Percentiles rank a stretch among this genome's conserved stretches.
These are phyloP conservation scores for Ganoderma leucocontextum DNA, from an alignment of 1,284 basidiomycete species.

Conservation along the genomic window DNA sequence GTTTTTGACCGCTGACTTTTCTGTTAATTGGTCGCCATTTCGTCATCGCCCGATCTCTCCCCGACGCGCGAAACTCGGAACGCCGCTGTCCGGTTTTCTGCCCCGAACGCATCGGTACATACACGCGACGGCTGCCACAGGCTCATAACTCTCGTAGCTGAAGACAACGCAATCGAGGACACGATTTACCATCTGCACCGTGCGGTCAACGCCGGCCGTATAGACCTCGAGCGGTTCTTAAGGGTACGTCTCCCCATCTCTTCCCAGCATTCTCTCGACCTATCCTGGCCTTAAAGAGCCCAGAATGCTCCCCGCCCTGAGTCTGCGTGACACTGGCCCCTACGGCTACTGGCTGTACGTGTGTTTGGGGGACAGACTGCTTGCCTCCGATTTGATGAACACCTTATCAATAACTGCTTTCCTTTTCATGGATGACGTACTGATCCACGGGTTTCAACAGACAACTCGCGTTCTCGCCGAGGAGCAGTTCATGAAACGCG, in stretches of 20 bases:
- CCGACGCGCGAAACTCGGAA: not conserved
- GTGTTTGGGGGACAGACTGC: not conserved
- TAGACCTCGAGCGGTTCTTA: slow-evolving; percentile 92
- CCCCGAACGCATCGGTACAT: slow-evolving; percentile 4
- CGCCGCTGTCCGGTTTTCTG: not conserved
- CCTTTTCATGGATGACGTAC: not conserved
- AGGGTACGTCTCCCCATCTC: slow-evolving; percentile 62
- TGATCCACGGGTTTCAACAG: slow-evolving; percentile 55
- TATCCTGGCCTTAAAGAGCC: not conserved
- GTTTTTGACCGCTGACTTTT: slow-evolving; percentile 10
- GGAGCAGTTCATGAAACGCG: slow-evolving; percentile 95
- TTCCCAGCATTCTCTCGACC: slow-evolving; percentile 13
- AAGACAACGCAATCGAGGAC: slow-evolving; percentile 98
- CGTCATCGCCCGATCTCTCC: not conserved
- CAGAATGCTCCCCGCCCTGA: slow-evolving; percentile 11
- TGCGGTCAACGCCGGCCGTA: slow-evolving; percentile 90
- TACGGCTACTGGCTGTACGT: slow-evolving; percentile 5
- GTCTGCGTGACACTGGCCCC: slow-evolving; percentile 32
- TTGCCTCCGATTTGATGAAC: not conserved
- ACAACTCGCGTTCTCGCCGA: slow-evolving; percentile 88
- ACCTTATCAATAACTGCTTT: not conserved
- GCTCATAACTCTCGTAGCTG: slow-evolving; percentile 94
- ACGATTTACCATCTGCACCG: slow-evolving; percentile 97
- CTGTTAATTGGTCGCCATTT: not conserved
- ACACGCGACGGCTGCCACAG: slow-evolving; percentile 51